Base-by-base conservation (phyloP, 2,329 filamentous ascomycete genomes). In the Apiospora kogelbergensis region DNA sequence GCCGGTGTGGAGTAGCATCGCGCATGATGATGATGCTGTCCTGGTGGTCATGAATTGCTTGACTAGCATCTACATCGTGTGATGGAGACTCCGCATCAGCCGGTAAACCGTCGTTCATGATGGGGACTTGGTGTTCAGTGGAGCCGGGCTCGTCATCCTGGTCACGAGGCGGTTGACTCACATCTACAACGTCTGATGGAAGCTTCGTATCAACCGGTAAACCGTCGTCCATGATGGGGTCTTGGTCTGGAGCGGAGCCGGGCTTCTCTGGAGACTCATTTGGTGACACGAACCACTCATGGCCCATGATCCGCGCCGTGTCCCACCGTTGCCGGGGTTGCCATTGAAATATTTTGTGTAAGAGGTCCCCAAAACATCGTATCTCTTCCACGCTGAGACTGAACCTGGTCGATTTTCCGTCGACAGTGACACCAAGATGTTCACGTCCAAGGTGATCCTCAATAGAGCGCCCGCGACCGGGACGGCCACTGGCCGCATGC, bases 341-440 rank as follows among this genome's bases (percentile, higher is more conserved):
- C 33, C 71, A 72, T 41, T 60, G 57, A 11, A 73, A 63, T 42
- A 73, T 30, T 2, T 57, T 46, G 15, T 48, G 37, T 7, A 72
- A 64, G 0, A 72, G 60, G 42, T 70, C 71, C 2, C 63, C 64
- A 2, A 72, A 37, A 0, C 6, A 11, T 1, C 3, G 3, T 13
- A 71, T 66, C 40, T 72, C 71, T 3, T 66, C 67, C 9, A 57
- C 41, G 9, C 65, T 46, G 3, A 69, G 37, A 15, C n/a, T 63
- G 24, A 68, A 71, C 11, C 2, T 10, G 2, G 2, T 26, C 30
- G 20, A n/a, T 3, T 60, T 15, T 53, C 1, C 7, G 2, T 37
- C 20, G 1, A n/a, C 7, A 13, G 13, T n/a, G 0, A 17, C 53
- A 11, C 53, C 53, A 9, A 2, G n/a, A 11, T 37, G 53, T n/a